phyloP scores from a whole-genome alignment of 2,329 filamentous ascomycete species.

The Thielaviopsis euricoi region DNA sequence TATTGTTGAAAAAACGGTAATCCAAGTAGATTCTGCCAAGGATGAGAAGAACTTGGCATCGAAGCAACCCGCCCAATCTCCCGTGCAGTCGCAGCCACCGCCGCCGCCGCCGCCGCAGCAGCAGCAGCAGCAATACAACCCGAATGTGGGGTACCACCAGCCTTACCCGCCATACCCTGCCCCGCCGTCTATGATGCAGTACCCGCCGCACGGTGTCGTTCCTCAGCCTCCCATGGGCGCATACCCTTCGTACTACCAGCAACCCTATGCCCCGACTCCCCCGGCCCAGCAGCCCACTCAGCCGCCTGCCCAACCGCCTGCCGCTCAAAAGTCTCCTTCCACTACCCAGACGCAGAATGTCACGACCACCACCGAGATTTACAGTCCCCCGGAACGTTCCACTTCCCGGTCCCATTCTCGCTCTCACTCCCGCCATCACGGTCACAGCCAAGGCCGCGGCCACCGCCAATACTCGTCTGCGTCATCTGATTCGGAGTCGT shows the following conservation, averaged over 20 bases:
- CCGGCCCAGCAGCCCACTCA: not conserved
- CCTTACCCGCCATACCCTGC: not conserved
- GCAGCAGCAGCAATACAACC: not conserved
- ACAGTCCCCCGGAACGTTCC: not conserved
- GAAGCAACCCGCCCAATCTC: not conserved
- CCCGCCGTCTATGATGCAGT: not conserved
- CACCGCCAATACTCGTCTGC: not conserved
- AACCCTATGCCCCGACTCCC: not conserved
- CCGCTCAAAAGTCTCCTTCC: not conserved
- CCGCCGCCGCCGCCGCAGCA: not conserved
- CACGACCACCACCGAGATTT: not conserved
- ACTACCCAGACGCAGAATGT: not conserved
- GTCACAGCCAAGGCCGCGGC: not conserved
- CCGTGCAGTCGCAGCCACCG: not conserved
- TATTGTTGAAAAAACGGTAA: not conserved
- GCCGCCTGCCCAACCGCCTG: not conserved
- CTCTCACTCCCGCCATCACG: not conserved
- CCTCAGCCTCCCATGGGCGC: not conserved
- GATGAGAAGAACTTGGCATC: not conserved
- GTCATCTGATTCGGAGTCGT: not conserved
- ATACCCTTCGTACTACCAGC: not conserved
- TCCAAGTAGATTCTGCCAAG: not conserved
- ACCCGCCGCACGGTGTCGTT: not conserved
- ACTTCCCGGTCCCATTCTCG: not conserved
- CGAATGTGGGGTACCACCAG: not conserved